These are phyloP conservation scores for Limnanthes douglasii DNA, from an alignment of 345 rosid species.

Conservation along the genomic window DNA sequence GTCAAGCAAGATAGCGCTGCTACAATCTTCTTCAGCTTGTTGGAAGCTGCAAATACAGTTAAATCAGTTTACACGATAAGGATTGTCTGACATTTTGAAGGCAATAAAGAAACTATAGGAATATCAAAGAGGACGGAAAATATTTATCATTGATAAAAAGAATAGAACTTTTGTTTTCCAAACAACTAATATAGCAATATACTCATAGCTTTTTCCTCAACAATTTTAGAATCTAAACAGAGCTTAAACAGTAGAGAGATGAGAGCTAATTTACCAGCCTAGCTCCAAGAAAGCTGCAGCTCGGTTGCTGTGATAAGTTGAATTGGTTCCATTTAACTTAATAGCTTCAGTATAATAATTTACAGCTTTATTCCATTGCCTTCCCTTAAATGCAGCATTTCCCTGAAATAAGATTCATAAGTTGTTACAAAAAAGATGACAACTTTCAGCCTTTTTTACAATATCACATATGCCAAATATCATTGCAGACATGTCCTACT, in stretches of 20 bases:
- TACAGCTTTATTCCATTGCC: slow-evolving; percentile 78
- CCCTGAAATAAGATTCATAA: slow-evolving; percentile 37
- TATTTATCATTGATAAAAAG: slow-evolving; percentile 9
- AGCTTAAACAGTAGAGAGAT: not conserved
- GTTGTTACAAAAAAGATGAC: too few species aligned
- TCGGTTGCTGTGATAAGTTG: slow-evolving; percentile 66
- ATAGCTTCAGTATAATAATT: slow-evolving; percentile 77
- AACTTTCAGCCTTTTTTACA: too few species aligned
- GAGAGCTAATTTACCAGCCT: slow-evolving; percentile 30
- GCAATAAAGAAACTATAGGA: too few species aligned
- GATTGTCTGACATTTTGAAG: too few species aligned
- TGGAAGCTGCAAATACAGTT: slow-evolving; percentile 44
- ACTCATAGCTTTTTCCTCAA: too few species aligned
- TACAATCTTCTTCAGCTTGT: slow-evolving; percentile 88
- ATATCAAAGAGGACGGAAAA: too few species aligned
- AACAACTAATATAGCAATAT: too few species aligned
- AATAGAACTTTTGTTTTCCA: not conserved
- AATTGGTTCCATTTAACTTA: slow-evolving; percentile 50
- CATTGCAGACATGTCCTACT: too few species aligned
- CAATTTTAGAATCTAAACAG: too few species aligned
- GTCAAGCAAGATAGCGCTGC: slow-evolving; percentile 57
- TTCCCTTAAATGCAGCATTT: slow-evolving; percentile 75
- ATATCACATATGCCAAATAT: too few species aligned
- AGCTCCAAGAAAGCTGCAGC: slow-evolving; percentile 87
- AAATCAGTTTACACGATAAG: too few species aligned